Evolutionary conservation across 2,329 filamentous ascomycete genomes (phyloP).

Genomic region (Eutypella sp.): DNA sequence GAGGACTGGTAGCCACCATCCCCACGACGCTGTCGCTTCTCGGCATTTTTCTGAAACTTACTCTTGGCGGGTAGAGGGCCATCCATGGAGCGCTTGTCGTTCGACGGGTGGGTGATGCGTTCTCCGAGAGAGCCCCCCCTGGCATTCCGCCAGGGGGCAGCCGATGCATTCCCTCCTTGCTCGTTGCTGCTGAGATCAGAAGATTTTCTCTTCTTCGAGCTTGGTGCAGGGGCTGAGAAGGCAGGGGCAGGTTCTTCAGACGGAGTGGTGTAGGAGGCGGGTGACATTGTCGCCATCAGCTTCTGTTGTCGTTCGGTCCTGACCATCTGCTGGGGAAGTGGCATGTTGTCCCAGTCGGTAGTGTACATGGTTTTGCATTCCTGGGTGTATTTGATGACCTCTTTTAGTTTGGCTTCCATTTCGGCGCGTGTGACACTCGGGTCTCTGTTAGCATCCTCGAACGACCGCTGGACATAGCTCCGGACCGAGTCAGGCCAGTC

Average conservation of each 20-base stretch:
- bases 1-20: constrained; percentile 59
- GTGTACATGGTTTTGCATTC: constrained; percentile 65
- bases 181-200: constrained; percentile 53
- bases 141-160: constrained; percentile 74
- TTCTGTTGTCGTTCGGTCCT: constrained; percentile 59
- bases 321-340: constrained; percentile 80
- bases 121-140: constrained; percentile 59
- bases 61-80: constrained; percentile 50
- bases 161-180: constrained; percentile 42
- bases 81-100: constrained; percentile 43
- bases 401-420: constrained; percentile 79
- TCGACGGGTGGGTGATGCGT: constrained; percentile 61
- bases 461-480: constrained; percentile 83
- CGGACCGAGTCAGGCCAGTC: constrained; percentile 81
- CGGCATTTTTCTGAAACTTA: constrained; percentile 85
- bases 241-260: constrained; percentile 9
- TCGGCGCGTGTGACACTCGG: constrained; percentile 59
- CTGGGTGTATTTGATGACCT: constrained; percentile 77
- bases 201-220: constrained; percentile 81
- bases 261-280: constrained; percentile 3
- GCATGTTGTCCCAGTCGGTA: constrained; percentile 78
- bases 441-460: constrained; percentile 67
- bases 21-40: constrained; percentile 87
- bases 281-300: constrained; percentile 28
- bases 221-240: constrained; percentile 25